Base-by-base conservation (phyloP, 2,329 filamentous ascomycete genomes). In the Calonectria pteridis region DNA sequence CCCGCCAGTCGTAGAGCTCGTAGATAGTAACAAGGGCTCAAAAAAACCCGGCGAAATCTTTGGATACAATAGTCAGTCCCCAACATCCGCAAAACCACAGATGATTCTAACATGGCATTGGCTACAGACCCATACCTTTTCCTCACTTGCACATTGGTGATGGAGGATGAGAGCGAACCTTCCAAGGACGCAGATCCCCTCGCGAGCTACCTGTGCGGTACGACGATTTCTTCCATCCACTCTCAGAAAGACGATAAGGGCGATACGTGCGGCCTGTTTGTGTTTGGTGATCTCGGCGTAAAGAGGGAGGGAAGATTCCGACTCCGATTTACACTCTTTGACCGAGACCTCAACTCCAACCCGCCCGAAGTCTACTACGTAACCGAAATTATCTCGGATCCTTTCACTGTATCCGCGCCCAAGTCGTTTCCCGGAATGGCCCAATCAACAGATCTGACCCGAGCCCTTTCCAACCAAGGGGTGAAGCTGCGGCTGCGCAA, bases 231-330 rank as follows among this genome's bases (percentile, higher is more conserved):
- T 2, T 97, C 95, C 11, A 88, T 97, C 63, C 94, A 97, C 83
- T 90, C 94, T 68, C 86, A 97, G 68, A 96, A 97, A 83, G 94
- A 97, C 81, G 89, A 91, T 4, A 89, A 93, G 79, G 95, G 95
- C 81, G 88, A 87, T 86, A 94, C 97, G 83, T 94, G 94, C 14
- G 95, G 93, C 0, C 97, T 95, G 85, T 98, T 98, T 81, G 93
- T 98, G n/a, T 98, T 97, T 84, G 94, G 94, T 6, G 95, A 98
- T 83, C 87, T 98, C 28, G 97, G 94, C 0, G 92, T 96, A 73
- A 93, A 93, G 81, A 87, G 92, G 29, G 91, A 94, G 79, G 95
- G 95, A 35, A 88, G 87, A 26, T 96, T 92, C 81, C 89, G 93
- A 43, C 88, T 98, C 49, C 90, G 92, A 69, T 98, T 98, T 82